These are phyloP conservation scores for Syzygium oleosum DNA, from an alignment of 345 rosid genomes.

Conservation along the genomic window DNA sequence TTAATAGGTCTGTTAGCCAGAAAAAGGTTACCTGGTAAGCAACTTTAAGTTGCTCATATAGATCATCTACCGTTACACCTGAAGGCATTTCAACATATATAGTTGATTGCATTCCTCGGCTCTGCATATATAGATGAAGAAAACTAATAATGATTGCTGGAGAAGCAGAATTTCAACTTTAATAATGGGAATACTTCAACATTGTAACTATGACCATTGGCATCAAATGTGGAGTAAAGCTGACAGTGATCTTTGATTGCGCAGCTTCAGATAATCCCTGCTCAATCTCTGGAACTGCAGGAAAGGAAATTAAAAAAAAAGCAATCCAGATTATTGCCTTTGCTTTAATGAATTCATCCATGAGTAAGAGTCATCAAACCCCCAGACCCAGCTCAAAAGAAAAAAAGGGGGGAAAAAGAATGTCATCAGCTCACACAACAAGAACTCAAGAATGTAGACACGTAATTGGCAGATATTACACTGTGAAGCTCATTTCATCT, in stretches of 20 bases:
- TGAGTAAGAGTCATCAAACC: background rate
- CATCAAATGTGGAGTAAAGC: conserved; percentile 98
- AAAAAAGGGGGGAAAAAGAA: background rate
- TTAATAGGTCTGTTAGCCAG: background rate
- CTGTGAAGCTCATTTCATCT: background rate
- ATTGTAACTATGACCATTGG: conserved; percentile 64
- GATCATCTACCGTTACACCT: conserved; percentile 51
- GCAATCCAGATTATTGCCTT: background rate
- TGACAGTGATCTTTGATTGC: conserved; percentile 61
- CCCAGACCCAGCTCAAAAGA: background rate
- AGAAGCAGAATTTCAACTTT: background rate
- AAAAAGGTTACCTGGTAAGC: conserved; percentile 48
- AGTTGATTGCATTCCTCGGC: conserved; percentile 96
- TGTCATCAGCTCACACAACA: background rate
- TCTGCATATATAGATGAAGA: conserved; percentile 28
- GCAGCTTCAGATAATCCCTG: conserved; percentile 84
- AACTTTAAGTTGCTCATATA: conserved; percentile 43
- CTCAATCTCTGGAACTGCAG: conserved; percentile 94
- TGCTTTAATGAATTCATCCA: background rate
- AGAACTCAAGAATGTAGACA: background rate
- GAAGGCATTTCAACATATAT: conserved; percentile 79
- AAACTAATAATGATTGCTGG: background rate
- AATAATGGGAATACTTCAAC: background rate
- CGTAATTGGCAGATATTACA: background rate
- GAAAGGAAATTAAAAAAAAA: background rate